Evolutionary conservation across 1,139 yeast genomes (phyloP).

Genomic region (Sugiyamaella grinbergsii): DNA sequence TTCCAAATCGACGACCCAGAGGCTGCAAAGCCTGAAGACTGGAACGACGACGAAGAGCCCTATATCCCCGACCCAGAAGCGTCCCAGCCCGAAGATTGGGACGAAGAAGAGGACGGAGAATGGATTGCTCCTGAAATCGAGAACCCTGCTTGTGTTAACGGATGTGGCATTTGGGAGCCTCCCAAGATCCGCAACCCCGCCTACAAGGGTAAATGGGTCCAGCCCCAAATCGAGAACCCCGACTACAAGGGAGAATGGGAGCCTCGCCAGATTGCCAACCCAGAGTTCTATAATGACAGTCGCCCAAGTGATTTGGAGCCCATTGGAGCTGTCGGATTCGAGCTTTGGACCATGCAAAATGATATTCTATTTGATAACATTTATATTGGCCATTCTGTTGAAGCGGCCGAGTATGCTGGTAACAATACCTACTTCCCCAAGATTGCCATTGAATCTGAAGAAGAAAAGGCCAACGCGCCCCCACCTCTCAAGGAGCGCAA

Average conservation of each 20-base stretch:
- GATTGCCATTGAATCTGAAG: conserved; percentile 53
- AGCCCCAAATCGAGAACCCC: conserved; percentile 70
- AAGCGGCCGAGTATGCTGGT: conserved; percentile 82
- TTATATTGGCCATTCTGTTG: conserved; percentile 77
- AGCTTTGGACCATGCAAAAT: conserved; percentile 84
- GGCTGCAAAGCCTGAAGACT: conserved; percentile 68
- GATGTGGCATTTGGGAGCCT: conserved; percentile 77
- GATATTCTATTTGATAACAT: conserved; percentile 78
- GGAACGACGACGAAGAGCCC: conserved; percentile 68
- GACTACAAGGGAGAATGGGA: conserved; percentile 76
- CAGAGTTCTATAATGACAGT: conserved; percentile 61
- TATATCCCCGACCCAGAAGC: conserved; percentile 68
- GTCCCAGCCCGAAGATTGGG: conserved; percentile 73
- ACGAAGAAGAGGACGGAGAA: conserved; percentile 83
- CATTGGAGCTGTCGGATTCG: conserved; percentile 84
- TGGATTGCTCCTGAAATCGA: conserved; percentile 70
- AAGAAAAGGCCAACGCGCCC: conserved; percentile 42
- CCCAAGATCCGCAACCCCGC: conserved; percentile 67
- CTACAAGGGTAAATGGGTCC: conserved; percentile 77
- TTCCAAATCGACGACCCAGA: conserved; percentile 63
- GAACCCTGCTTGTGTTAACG: conserved; percentile 71
- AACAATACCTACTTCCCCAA: conserved; percentile 72
- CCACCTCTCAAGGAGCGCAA: conserved; percentile 33
- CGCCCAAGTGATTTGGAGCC: conserved; percentile 64
- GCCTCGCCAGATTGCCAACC: conserved; percentile 69